Base-by-base conservation (phyloP, 495 filamentous ascomycete genomes). In the Penicillium daleae region DNA sequence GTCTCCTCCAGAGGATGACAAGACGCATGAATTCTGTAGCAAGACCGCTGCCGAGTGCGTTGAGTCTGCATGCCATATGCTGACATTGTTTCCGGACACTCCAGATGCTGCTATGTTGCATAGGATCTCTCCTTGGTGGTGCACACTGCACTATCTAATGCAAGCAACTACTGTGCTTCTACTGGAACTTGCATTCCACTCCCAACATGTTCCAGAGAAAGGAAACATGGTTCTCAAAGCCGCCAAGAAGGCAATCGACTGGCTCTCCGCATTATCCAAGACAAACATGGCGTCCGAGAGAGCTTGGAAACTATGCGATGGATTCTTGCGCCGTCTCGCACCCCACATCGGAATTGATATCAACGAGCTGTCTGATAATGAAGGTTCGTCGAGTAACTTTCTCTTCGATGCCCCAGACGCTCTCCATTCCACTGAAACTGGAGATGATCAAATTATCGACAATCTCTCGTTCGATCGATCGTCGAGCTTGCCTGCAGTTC, bases 51-150 rank as follows among this genome's bases (percentile, higher is more conserved):
- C 76, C 24, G 79, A 78, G 5, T 90, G 87, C 66, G 80, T 90
- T 9, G 74, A 80, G 37, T 80, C 87, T 31, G 88, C 88, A 3
- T 80, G 81, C 31, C 76, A 80, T 35, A 80, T 84, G 60, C 69
- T 89, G 7, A 76, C 71, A 1, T 71, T 88, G 15, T 73, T 90
- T n/a, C 82, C 80, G n/a, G 75, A 82, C 50, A 65, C 70, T 13
- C 68, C 73, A 13, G 74, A 76, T 15, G 69, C 67, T 15, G 62
- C 63, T n/a, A 57, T 76, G 1, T 69, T 89, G 3, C 82, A 86
- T 64, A 74, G 74, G 17, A 77, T 79, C 24, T 76, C 79, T 3
- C 83, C 85, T 22, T 90, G 87, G 86, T 90, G 87, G 87, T 84
- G 78, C 57, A 76, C 83, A 6, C 69, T 89, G 1, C 87, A 89